A percentile compares a stretch with the other conserved stretches of the same genome.
Conservation (phyloP, 768 basidiomycete species). For the Peribolospora kevripleyi region DNA sequence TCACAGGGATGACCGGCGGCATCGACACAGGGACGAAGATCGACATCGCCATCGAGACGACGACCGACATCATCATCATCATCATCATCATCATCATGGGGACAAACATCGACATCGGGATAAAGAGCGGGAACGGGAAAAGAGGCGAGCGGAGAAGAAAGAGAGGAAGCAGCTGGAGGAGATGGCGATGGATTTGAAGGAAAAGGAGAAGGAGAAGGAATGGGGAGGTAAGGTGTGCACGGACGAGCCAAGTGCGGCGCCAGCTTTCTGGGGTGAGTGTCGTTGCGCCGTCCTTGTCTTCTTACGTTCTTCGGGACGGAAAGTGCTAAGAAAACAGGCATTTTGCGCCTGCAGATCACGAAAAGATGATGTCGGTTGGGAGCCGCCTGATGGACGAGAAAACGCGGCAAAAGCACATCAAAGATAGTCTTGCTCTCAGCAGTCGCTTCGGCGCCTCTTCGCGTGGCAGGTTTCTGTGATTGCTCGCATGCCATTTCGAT, state of each 20-base stretch:
- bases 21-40: slow-evolving; percentile 7
- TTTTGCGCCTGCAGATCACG: slow-evolving; percentile 69
- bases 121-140: too few species aligned
- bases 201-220: slow-evolving; percentile 13
- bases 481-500: too few species aligned
- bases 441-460: too few species aligned
- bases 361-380: slow-evolving; percentile 64
- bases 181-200: background rate
- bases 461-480: too few species aligned
- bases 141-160: background rate
- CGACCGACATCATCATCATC: background rate
- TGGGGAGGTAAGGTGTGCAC: slow-evolving; percentile 24
- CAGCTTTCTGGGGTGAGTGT: too few species aligned
- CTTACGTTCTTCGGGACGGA: too few species aligned
- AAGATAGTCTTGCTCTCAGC: slow-evolving; percentile 23
- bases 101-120: background rate
- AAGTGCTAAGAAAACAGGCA: slow-evolving; percentile 30
- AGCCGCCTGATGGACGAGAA: slow-evolving; percentile 77
- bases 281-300: too few species aligned
- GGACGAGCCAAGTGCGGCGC: slow-evolving; percentile 15
- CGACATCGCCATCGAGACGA: background rate
- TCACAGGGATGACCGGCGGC: slow-evolving; percentile 9
- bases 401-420: slow-evolving; percentile 49
- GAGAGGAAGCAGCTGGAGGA: background rate
- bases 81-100: background rate